Conservation (phyloP, 2,329 filamentous ascomycete genomes). For the Sclerotinia sclerotiorum region DNA sequence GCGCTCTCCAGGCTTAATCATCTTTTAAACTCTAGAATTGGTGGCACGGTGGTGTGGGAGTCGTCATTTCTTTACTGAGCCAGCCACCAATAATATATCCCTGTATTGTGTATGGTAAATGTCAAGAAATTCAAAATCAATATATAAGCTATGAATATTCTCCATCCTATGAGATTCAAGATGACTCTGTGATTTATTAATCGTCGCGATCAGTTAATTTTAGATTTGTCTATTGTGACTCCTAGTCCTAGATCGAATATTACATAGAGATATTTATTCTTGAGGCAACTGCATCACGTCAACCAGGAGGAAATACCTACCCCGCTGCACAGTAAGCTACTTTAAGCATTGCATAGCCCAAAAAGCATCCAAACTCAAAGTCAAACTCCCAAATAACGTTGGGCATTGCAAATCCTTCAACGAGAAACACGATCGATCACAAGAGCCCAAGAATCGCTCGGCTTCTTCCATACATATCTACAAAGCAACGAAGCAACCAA, state of each 20-base stretch:
- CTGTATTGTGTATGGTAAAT: background rate
- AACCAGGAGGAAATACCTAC: conserved; percentile 12
- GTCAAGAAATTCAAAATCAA: background rate
- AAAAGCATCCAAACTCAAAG: background rate
- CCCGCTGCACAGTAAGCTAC: conserved; percentile 24
- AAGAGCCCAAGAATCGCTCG: background rate
- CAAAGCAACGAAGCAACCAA: background rate
- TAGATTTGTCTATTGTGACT: background rate
- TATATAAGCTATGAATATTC: background rate
- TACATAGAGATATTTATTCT: background rate
- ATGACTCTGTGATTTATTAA: background rate
- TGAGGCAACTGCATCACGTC: conserved; percentile 2
- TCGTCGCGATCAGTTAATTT: background rate
- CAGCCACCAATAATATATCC: background rate
- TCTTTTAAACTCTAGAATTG: background rate
- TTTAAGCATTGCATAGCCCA: background rate
- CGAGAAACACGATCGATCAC: background rate
- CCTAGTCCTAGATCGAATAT: background rate
- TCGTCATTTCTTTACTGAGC: conserved; percentile 10
- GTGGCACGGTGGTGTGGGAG: background rate
- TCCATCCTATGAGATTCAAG: background rate
- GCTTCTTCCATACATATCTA: background rate
- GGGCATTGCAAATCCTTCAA: background rate
- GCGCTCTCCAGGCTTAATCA: too few relatives aligned
- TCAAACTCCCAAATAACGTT: background rate